Conservation (phyloP, 441 rosid genomes). For the Populus hybrid region DNA sequence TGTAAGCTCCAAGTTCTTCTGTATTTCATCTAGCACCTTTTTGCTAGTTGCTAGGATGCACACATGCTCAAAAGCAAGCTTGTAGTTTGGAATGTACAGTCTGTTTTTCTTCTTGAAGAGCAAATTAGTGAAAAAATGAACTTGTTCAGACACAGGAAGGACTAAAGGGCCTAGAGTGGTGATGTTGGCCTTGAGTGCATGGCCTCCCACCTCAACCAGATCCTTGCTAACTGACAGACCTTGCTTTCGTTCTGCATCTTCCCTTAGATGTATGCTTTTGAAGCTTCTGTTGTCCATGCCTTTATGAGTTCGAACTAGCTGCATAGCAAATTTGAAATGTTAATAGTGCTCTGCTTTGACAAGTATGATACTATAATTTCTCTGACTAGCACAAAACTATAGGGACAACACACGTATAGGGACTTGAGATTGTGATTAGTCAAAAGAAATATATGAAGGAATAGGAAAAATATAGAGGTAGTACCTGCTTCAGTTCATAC, state of each 20-base stretch:
- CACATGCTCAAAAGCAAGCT: constrained; percentile 51
- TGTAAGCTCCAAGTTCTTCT: constrained; percentile 52
- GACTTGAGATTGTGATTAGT: not conserved
- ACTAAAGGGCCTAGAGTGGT: constrained; percentile 50
- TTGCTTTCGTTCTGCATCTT: constrained; percentile 44
- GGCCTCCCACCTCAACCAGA: constrained; percentile 46
- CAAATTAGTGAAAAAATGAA: constrained; percentile 42
- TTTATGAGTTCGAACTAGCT: constrained; percentile 65
- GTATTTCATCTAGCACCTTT: constrained; percentile 49
- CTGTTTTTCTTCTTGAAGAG: constrained; percentile 29
- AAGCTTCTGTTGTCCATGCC: constrained; percentile 56
- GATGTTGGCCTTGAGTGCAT: constrained; percentile 57
- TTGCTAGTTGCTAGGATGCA: constrained; percentile 47
- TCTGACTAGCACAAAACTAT: not conserved
- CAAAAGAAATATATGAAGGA: not conserved
- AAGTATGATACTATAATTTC: not conserved
- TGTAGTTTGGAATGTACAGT: constrained; percentile 41
- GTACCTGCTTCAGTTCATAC: constrained; percentile 61
- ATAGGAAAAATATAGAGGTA: too few relatives aligned
- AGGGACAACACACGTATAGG: not conserved
- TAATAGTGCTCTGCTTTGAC: not conserved
- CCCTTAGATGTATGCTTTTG: constrained; percentile 46
- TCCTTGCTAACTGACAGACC: constrained; percentile 54
- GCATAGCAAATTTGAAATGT: constrained; percentile 8
- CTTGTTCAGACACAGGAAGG: constrained; percentile 42